These are phyloP conservation scores for Ramaria sp. DNA, from an alignment of 768 basidiomycete species.

Conservation along the genomic window DNA sequence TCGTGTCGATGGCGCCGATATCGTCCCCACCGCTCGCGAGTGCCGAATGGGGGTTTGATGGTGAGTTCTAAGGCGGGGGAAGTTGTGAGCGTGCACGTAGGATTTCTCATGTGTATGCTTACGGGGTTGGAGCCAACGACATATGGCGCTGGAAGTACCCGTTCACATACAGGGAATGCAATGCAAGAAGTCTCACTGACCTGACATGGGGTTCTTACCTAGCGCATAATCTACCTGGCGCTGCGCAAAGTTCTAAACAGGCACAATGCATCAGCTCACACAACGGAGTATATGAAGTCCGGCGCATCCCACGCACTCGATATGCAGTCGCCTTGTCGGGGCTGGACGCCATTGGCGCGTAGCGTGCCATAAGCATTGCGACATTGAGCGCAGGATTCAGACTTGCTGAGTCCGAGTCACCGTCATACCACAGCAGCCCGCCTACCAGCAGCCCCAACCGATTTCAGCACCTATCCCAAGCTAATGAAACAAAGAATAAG, in stretches of 20 bases:
- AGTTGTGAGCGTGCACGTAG: not conserved
- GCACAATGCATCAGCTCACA: constrained; percentile 5
- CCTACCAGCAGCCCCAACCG: constrained; percentile 30
- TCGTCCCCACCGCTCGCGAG: constrained; percentile 77
- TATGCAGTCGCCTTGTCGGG: constrained; percentile 49
- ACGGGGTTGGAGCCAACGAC: constrained; percentile 75
- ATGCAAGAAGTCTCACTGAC: constrained; percentile 27
- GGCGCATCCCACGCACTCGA: constrained; percentile 29
- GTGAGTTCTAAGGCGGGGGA: constrained; percentile 52
- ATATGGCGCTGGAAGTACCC: constrained; percentile 49
- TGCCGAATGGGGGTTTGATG: constrained; percentile 83
- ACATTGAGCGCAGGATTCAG: constrained; percentile 82
- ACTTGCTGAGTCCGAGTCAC: constrained; percentile 70
- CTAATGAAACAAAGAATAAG: not conserved
- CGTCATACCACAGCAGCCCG: constrained; percentile 72
- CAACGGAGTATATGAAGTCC: not conserved
- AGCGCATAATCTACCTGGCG: constrained; percentile 72
- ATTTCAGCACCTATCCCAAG: no score
- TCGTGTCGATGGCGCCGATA: constrained; percentile 56
- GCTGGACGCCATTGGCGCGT: constrained; percentile 62
- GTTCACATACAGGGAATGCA: not conserved
- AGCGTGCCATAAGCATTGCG: constrained; percentile 74
- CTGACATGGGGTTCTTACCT: constrained; percentile 84
- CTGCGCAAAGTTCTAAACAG: constrained; percentile 56
- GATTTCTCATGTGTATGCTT: not conserved